Base-by-base conservation (phyloP, 1,284 basidiomycete genomes). In the Marasmius oreades region DNA sequence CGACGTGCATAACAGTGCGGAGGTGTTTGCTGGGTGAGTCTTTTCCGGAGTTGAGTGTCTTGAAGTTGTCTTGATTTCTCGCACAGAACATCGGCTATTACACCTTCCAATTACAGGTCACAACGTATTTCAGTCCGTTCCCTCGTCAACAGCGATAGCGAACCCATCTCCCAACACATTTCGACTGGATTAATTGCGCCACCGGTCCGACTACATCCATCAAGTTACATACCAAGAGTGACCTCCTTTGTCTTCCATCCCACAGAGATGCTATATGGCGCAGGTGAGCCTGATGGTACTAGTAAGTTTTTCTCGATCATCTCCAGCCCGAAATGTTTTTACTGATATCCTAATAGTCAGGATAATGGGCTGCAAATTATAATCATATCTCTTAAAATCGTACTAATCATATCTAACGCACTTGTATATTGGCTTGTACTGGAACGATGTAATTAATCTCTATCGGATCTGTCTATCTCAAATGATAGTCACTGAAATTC, bases 11-110 rank as follows among this genome's bases (percentile, higher is more conserved):
- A 81, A 90, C 24, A 84, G 89, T 52, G 82, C 93, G 0, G 86
- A 88, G 28, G 88, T 99, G 3, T 92, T 96, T 68, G 95, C 93
- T 37, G 84, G 85, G 92, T 95, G 66, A 71, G 92, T 80, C 44
- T 10, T 50, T 50, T 47, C 6, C 55, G 33, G 5, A 42, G 22
- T 50, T 37, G 24, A 23, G 20, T 2, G 51, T n/a, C 48, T 53
- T 8, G 46, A 5, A 63, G 42, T 62, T 55, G 14, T 48, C 36
- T 55, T 53, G 48, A 39, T 55, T 56, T 51, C 48, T 53, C 51
- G 48, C 53, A 11, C 59, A 91, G 89, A 4, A 79, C 85, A 3
- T 87, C 89, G 5, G 75, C 86, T 11, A 73, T 90, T 22, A 78
- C 77, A 3, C 73, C 78, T 0, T 66, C 78, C 3, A 78, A 79